A percentile compares a stretch with the other conserved stretches of the same genome.
Conservation (phyloP, 2,329 filamentous ascomycete species). For the Epicoccum sorghinum region DNA sequence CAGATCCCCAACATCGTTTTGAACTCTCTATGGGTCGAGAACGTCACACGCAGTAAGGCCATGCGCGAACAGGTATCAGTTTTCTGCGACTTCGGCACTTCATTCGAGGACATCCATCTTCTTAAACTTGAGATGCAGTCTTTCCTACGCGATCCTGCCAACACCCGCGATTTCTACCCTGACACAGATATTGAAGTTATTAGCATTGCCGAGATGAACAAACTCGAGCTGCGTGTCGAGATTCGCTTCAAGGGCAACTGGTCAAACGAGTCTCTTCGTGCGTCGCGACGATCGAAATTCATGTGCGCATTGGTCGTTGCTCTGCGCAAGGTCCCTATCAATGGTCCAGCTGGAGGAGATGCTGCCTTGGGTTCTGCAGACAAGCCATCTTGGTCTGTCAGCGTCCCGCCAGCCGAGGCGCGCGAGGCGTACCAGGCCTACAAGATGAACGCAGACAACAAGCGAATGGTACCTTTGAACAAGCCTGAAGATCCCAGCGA, state of each 20-base stretch:
- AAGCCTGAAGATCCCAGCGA: slow-evolving; percentile 35
- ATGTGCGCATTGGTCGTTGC: slow-evolving; percentile 91
- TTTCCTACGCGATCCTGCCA: slow-evolving; percentile 84
- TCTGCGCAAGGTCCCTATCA: slow-evolving; percentile 84
- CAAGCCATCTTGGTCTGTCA: slow-evolving; percentile 84
- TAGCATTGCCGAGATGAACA: slow-evolving; percentile 84
- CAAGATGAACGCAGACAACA: slow-evolving; percentile 61
- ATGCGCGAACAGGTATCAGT: slow-evolving; percentile 87
- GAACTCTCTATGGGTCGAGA: slow-evolving; percentile 94
- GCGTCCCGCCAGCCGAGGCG: slow-evolving; percentile 73
- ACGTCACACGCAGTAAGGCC: slow-evolving; percentile 85
- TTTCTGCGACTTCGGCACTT: slow-evolving; percentile 83
- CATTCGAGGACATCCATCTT: slow-evolving; percentile 86
- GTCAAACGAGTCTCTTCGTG: slow-evolving; percentile 76
- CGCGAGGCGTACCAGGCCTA: slow-evolving; percentile 62
- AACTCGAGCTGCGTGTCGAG: slow-evolving; percentile 80
- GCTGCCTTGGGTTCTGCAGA: slow-evolving; percentile 64
- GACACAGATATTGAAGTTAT: slow-evolving; percentile 80
- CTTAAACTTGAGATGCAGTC: slow-evolving; percentile 82
- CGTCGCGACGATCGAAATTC: slow-evolving; percentile 87
- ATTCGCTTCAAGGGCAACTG: slow-evolving; percentile 80
- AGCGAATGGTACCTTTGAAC: slow-evolving; percentile 66
- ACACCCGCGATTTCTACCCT: slow-evolving; percentile 87
- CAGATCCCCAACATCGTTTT: slow-evolving; percentile 90
- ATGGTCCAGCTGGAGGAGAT: slow-evolving; percentile 75